Evolutionary conservation across 2,329 filamentous ascomycete species (phyloP).

Genomic region (Aureobasidium vineae): DNA sequence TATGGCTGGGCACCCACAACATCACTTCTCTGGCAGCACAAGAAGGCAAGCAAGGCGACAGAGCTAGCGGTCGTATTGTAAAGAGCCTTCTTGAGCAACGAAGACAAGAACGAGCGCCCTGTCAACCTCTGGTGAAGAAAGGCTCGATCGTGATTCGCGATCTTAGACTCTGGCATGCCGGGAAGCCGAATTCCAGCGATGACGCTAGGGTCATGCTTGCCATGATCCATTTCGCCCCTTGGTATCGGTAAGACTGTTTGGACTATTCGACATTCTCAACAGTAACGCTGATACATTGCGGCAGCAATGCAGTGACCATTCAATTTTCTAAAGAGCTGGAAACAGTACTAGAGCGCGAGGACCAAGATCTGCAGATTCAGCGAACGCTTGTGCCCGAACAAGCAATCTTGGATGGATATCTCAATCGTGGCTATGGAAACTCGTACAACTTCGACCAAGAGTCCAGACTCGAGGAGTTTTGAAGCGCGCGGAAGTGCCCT

Average conservation of each 20-base stretch:
- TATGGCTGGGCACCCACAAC: conserved; percentile 59
- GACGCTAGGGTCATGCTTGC: conserved; percentile 36
- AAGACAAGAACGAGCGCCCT: conserved; percentile 43
- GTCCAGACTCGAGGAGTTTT: background rate
- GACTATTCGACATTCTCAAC: conserved; percentile 46
- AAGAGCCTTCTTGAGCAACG: conserved; percentile 45
- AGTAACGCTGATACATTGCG: conserved; percentile 46
- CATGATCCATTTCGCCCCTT: conserved; percentile 56
- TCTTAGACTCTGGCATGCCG: conserved; percentile 62
- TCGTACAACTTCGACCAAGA: conserved; percentile 61
- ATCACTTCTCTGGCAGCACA: conserved; percentile 42
- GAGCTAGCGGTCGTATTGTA: conserved; percentile 54
- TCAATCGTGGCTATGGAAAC: conserved; percentile 60
- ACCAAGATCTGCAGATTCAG: conserved; percentile 48
- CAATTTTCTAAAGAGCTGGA: background rate
- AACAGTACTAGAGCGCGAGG: background rate
- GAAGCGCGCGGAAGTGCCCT: no score
- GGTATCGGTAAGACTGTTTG: conserved; percentile 26
- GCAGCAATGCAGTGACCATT: background rate
- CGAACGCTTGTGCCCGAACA: conserved; percentile 51
- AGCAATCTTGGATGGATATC: conserved; percentile 49
- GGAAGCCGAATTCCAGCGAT: conserved; percentile 58
- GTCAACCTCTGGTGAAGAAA: conserved; percentile 54
- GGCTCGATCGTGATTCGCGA: conserved; percentile 59
- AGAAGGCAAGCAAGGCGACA: conserved; percentile 53